phyloP scores from a whole-genome alignment of 768 basidiomycete genomes.

The Leccinum incarnatum region DNA sequence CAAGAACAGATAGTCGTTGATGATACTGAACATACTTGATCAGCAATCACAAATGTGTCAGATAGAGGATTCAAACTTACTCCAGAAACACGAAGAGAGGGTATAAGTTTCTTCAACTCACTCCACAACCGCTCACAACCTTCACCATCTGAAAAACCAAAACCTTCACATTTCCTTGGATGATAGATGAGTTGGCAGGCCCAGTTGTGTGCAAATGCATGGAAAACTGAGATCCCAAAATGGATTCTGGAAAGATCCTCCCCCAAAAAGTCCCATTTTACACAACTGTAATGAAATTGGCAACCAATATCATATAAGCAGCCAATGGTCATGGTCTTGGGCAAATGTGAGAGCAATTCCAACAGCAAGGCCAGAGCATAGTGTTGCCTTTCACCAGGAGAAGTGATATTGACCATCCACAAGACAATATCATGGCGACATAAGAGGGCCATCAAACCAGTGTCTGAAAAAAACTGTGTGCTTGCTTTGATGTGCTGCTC shows the following conservation, averaged over 20 bases:
- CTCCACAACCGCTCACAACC: not conserved
- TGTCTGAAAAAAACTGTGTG: not conserved
- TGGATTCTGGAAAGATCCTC: no score
- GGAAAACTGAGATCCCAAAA: no score
- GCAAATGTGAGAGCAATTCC: not conserved
- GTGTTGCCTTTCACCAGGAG: not conserved
- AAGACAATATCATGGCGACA: not conserved
- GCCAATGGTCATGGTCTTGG: not conserved
- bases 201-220: no score
- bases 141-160: no score
- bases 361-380: not conserved
- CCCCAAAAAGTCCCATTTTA: not conserved
- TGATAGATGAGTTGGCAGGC: no score
- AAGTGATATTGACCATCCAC: no score
- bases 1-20: not conserved
- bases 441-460: not conserved
- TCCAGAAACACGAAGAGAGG: not conserved
- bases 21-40: not conserved
- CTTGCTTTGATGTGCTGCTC: no score
- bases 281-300: not conserved
- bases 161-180: no score
- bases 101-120: not conserved
- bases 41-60: no score
- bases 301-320: not conserved
- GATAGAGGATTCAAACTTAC: not conserved